Percentiles rank a stretch among this genome's conserved stretches.
Conservation (phyloP, 2,329 filamentous ascomycete genomes). For the Diaporthe velutina region DNA sequence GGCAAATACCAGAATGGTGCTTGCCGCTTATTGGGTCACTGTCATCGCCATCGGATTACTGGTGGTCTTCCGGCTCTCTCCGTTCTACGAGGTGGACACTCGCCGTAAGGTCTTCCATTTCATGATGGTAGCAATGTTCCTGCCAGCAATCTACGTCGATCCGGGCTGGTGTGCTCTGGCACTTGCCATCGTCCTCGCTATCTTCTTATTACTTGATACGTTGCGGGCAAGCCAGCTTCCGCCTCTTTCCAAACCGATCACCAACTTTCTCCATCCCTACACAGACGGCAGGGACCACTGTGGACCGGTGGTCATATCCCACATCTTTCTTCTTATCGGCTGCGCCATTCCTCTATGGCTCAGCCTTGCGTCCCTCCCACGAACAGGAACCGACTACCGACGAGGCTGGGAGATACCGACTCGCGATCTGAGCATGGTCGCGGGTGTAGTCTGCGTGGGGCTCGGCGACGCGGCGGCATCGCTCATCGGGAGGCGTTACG, state of each 20-base stretch:
- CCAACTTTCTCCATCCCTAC: slow-evolving; percentile 89
- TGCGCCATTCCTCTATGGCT: slow-evolving; percentile 97
- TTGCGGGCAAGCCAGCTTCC: slow-evolving; percentile 92
- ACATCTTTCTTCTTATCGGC: slow-evolving; percentile 95
- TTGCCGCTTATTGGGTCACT: slow-evolving; percentile 79
- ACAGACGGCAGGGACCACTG: slow-evolving; percentile 94
- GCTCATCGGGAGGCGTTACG: slow-evolving; percentile 88
- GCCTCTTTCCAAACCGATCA: slow-evolving; percentile 87
- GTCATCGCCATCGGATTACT: slow-evolving; percentile 80
- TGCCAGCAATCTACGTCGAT: slow-evolving; percentile 89
- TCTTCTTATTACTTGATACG: slow-evolving; percentile 91
- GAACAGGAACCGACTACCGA: slow-evolving; percentile 68
- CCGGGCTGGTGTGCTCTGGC: slow-evolving; percentile 86
- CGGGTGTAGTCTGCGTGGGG: slow-evolving; percentile 93
- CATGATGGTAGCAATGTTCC: slow-evolving; percentile 96
- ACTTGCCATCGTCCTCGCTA: slow-evolving; percentile 80
- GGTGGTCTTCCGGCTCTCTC: slow-evolving; percentile 80
- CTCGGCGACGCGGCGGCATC: slow-evolving; percentile 95
- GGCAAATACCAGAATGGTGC: slow-evolving; percentile 83
- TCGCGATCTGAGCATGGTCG: slow-evolving; percentile 89
- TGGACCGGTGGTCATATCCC: slow-evolving; percentile 93
- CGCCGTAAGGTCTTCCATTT: slow-evolving; percentile 97
- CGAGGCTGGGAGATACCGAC: slow-evolving; percentile 80
- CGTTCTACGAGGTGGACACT: slow-evolving; percentile 91
- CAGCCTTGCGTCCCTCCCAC: slow-evolving; percentile 77